Evolutionary conservation across 768 basidiomycete genomes (phyloP).

Genomic region (Boletus vinaceobasis): DNA sequence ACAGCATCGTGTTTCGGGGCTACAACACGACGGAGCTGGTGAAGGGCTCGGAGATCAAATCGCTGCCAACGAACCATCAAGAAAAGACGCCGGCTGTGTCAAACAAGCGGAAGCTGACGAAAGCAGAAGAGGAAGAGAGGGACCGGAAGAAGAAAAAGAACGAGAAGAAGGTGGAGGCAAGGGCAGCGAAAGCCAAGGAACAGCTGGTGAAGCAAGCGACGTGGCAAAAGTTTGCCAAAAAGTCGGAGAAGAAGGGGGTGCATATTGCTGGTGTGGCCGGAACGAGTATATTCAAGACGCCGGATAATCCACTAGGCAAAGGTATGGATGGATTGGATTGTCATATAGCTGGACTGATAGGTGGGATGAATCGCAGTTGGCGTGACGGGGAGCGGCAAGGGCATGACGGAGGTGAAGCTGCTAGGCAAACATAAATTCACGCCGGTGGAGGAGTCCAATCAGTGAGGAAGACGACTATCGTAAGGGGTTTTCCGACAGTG

Average conservation of each 20-base stretch:
- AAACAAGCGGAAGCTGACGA: conserved; percentile 74
- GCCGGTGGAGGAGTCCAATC: conserved; percentile 42
- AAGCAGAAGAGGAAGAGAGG: conserved; percentile 82
- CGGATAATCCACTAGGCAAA: conserved; percentile 84
- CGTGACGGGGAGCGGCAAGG: conserved; percentile 87
- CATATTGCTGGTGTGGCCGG: conserved; percentile 86
- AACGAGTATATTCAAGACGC: conserved; percentile 92
- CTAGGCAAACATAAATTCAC: conserved; percentile 77
- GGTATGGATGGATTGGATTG: conserved; percentile 47
- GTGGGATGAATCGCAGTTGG: conserved; percentile 52
- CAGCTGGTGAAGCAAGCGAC: conserved; percentile 78
- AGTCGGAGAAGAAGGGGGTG: conserved; percentile 88
- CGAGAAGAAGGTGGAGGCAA: conserved; percentile 85
- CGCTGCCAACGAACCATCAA: conserved; percentile 58
- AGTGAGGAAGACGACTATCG: conserved; percentile 18
- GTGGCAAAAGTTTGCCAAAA: conserved; percentile 96
- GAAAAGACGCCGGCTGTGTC: conserved; percentile 37
- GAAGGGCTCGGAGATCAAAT: conserved; percentile 66
- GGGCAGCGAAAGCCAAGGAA: conserved; percentile 85
- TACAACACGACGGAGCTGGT: conserved; percentile 90
- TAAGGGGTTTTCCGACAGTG: neutral
- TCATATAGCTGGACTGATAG: conserved; percentile 11
- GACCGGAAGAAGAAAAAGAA: conserved; percentile 93
- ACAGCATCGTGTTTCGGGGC: conserved; percentile 87
- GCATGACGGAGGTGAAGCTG: conserved; percentile 74